Evolutionary conservation across 148 eudicot species (phyloP).

Genomic region (Limonium bicolor): DNA sequence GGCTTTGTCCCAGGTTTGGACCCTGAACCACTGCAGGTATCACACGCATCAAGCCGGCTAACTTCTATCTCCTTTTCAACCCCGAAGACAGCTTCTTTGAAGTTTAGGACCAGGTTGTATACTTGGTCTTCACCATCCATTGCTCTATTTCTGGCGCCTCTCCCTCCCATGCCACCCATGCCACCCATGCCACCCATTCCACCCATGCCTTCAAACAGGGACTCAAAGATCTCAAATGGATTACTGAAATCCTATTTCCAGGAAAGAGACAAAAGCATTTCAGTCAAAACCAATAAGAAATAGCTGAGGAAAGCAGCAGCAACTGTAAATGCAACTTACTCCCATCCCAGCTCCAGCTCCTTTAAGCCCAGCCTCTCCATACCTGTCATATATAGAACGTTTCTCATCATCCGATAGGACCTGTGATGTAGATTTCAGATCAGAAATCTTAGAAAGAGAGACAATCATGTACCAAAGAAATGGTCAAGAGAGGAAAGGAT

Average conservation of each 20-base stretch:
- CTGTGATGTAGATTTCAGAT: conserved; percentile 25
- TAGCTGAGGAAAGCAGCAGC: not conserved
- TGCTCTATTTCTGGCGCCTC: conserved; percentile 62
- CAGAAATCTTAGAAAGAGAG: too few relatives aligned
- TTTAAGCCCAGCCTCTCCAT: conserved; percentile 97
- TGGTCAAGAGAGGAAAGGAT: not conserved
- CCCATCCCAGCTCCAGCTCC: conserved; percentile 83
- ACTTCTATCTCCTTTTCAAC: conserved; percentile 81
- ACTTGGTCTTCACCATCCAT: conserved; percentile 81
- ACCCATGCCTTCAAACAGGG: conserved; percentile 71
- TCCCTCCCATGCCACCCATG: conserved; percentile 54
- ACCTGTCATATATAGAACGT: conserved; percentile 84
- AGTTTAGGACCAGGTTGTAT: conserved; percentile 63
- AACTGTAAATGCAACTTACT: conserved; percentile 27
- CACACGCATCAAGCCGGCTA: conserved; percentile 59
- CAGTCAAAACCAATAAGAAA: not conserved
- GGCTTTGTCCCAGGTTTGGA: conserved; percentile 79
- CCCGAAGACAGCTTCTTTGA: conserved; percentile 92
- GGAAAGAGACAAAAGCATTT: not conserved
- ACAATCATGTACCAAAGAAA: not conserved
- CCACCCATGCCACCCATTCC: conserved; percentile 48
- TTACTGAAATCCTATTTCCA: conserved; percentile 94
- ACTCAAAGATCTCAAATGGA: conserved; percentile 88
- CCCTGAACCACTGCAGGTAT: conserved; percentile 79
- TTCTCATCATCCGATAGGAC: conserved; percentile 95